Percentiles rank a stretch among this genome's conserved stretches.
Conservation (phyloP, 2,329 filamentous ascomycete species). For the Epicoccum nigrum region DNA sequence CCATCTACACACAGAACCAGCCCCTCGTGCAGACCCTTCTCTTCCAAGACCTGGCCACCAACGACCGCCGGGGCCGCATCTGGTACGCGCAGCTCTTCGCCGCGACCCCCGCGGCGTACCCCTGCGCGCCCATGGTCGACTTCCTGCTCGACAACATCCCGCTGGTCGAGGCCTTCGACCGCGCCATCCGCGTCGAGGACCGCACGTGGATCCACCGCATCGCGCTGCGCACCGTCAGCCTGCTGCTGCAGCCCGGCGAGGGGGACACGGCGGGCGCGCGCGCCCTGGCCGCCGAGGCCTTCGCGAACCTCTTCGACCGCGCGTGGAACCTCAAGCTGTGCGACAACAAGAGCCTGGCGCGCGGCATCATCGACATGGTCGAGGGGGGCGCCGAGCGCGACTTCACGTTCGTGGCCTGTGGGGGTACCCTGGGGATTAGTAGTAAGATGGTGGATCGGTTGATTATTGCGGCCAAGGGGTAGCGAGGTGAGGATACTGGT, state of each 20-base stretch:
- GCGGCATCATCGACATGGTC: conserved; percentile 10
- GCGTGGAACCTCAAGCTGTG: conserved; percentile 15
- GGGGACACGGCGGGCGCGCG: not conserved
- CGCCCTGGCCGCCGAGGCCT: conserved; percentile 9
- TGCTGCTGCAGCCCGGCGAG: conserved; percentile 1
- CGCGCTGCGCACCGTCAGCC: conserved; percentile 4
- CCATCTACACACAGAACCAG: conserved; percentile 3
- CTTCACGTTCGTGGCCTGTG: conserved; percentile 16
- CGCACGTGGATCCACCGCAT: conserved; percentile 13
- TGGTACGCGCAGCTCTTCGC: conserved; percentile 19
- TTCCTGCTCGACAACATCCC: conserved; percentile 17
- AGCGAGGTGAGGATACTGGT: no score
- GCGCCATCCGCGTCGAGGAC: conserved; percentile 14
- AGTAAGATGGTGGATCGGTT: conserved; percentile 12
- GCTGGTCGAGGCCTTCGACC: conserved; percentile 12
- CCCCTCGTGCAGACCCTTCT: conserved; percentile 1
- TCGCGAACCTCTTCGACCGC: conserved; percentile 7
- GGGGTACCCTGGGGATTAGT: conserved; percentile 6
- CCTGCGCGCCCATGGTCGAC: conserved; percentile 1
- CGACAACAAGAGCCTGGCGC: not conserved
- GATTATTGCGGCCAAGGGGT: conserved; percentile 3
- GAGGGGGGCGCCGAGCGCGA: conserved; percentile 8
- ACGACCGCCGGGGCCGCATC: conserved; percentile 6
- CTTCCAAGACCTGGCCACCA: conserved; percentile 11
- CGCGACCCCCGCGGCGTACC: not conserved